Percentiles rank a stretch among this genome's conserved stretches.
phyloP scores from a whole-genome alignment of 352 stramenopile species.

The Globisporangium perplexum region DNA sequence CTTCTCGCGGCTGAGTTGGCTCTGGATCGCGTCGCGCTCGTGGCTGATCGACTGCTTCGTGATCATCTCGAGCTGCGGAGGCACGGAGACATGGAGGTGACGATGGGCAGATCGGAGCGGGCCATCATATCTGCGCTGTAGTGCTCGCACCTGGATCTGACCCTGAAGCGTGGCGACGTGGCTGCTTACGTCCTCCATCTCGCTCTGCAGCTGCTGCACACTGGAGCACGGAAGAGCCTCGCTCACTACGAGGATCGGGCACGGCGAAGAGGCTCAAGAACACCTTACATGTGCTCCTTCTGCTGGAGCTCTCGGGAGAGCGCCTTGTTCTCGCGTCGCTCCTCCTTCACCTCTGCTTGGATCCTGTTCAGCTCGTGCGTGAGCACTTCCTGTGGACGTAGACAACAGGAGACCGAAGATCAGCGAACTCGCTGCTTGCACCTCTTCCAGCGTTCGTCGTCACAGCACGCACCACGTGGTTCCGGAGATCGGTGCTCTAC shows the following conservation, averaged over 20 bases:
- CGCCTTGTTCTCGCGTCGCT: constrained; percentile 26
- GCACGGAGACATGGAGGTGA: not conserved
- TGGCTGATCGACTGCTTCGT: constrained; percentile 32
- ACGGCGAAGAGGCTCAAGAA: not conserved
- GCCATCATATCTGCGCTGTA: too few relatives aligned
- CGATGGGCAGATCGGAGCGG: not conserved
- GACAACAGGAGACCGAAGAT: too few relatives aligned
- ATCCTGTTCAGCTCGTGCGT: constrained; percentile 24
- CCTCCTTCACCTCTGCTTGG: constrained; percentile 29
- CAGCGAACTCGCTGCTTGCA: too few relatives aligned
- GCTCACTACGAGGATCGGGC: not conserved
- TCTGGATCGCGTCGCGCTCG: constrained; percentile 36
- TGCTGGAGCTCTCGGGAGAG: constrained; percentile 25
- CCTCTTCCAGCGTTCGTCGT: too few relatives aligned
- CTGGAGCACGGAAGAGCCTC: not conserved
- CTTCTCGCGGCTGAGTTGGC: constrained; percentile 28
- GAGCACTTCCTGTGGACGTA: constrained; percentile 17
- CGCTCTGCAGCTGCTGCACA: constrained; percentile 24
- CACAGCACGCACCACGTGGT: constrained; percentile 15
- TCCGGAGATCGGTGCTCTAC: constrained; percentile 23
- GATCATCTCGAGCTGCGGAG: constrained; percentile 37
- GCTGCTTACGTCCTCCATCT: constrained; percentile 28
- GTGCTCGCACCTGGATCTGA: constrained; percentile 36
- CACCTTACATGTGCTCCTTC: constrained; percentile 22
- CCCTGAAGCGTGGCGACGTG: constrained; percentile 38